Percentiles rank a stretch among this genome's conserved stretches.
phyloP scores from a whole-genome alignment of 345 rosid species.

The Hibiscus tridactylites region DNA sequence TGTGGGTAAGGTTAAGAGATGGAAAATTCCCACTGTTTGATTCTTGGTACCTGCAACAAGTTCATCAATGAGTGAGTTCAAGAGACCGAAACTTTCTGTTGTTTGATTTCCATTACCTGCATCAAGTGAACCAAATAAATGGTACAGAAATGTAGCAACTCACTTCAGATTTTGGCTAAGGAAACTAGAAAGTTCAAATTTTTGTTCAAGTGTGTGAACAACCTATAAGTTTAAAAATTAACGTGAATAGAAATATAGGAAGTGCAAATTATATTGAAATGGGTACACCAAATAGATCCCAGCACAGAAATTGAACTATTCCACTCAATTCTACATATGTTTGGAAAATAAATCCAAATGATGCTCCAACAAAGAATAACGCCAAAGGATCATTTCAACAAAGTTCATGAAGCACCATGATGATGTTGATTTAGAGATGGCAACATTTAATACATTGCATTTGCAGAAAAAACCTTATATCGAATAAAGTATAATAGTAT shows the following conservation, averaged over 20 bases:
- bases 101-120: constrained; percentile 62
- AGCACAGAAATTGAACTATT: not conserved
- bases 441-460: not conserved
- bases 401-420: not conserved
- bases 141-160: not conserved
- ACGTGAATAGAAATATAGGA: not conserved
- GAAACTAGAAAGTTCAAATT: not conserved
- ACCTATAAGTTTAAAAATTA: not conserved
- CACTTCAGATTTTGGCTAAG: not conserved
- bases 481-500: not conserved
- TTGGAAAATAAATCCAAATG: not conserved
- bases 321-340: not conserved
- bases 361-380: not conserved
- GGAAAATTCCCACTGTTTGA: constrained; percentile 73
- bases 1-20: constrained; percentile 74
- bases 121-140: constrained; percentile 16
- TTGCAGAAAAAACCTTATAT: not conserved
- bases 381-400: not conserved
- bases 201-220: not conserved
- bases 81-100: constrained; percentile 74
- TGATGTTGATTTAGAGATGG: not conserved
- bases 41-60: constrained; percentile 56
- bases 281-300: not conserved
- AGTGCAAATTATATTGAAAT: not conserved
- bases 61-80: constrained; percentile 50